A percentile compares a stretch with the other conserved stretches of the same genome.
Evolutionary conservation across 495 filamentous ascomycete species (phyloP).

Genomic region (Podospora conica): DNA sequence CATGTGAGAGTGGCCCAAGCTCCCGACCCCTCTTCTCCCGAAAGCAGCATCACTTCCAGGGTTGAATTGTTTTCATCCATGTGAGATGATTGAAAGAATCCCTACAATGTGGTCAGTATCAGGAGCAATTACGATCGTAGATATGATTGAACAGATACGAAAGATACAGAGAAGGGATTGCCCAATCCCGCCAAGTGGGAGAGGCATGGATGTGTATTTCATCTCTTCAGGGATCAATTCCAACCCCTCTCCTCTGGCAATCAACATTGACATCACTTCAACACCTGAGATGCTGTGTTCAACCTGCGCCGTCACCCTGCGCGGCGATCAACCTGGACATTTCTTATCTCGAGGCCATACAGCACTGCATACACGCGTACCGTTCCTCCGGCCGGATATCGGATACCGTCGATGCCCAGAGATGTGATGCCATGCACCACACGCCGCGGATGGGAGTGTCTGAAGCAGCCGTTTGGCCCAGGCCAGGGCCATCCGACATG

Average conservation of each 20-base stretch:
- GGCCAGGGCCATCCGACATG: not conserved
- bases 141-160: not conserved
- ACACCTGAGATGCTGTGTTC: not conserved
- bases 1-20: not conserved
- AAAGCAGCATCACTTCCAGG: no score
- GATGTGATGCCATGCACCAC: not conserved
- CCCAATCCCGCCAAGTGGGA: not conserved
- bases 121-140: not conserved
- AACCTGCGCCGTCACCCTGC: not conserved
- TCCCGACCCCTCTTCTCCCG: not conserved
- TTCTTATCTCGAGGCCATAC: not conserved
- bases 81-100: not conserved
- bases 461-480: not conserved
- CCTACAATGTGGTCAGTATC: no score
- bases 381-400: not conserved
- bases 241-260: not conserved
- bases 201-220: no score
- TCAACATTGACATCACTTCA: not conserved
- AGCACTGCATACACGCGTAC: not conserved
- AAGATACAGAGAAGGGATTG: not conserved
- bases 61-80: no score
- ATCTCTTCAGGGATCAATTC: not conserved
- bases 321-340: not conserved
- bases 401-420: not conserved
- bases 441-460: not conserved